Conservation (phyloP, 768 basidiomycete species). For the Lactarius tabidus region DNA sequence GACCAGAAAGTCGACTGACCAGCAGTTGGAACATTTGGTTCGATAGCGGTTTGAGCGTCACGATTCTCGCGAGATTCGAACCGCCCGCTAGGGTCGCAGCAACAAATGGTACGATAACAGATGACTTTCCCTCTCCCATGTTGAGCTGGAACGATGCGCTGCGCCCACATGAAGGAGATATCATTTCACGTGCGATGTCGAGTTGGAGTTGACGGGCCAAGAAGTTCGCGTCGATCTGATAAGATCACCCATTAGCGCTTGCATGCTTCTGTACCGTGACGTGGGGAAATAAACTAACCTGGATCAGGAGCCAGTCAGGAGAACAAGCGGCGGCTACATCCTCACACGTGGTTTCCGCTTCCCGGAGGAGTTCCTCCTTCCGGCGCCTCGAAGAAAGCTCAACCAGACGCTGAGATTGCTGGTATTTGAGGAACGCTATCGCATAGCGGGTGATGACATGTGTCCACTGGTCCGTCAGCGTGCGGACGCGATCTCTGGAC, state of each 20-base stretch:
- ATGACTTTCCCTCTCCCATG: constrained; percentile 56
- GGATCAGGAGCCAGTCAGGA: constrained; percentile 16
- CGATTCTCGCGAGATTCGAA: constrained; percentile 41
- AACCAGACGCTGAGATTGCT: constrained; percentile 5
- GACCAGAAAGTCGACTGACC: constrained; percentile 39
- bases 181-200: constrained; percentile 44
- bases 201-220: constrained; percentile 42
- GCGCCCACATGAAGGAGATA: constrained; percentile 33
- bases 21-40: constrained; percentile 48
- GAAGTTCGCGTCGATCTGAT: constrained; percentile 45
- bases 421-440: constrained; percentile 12
- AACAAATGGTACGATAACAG: constrained; percentile 47
- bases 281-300: neutral
- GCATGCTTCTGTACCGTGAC: neutral
- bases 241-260: neutral
- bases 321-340: neutral
- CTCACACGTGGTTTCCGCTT: neutral
- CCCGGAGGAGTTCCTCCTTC: neutral
- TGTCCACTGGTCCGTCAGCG: constrained; percentile 2
- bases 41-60: constrained; percentile 45
- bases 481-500: constrained; percentile 24
- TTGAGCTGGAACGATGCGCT: constrained; percentile 49
- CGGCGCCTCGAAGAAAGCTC: neutral
- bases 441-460: neutral
- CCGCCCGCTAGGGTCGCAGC: constrained; percentile 41